Evolutionary conservation across 2,329 filamentous ascomycete species (phyloP), one percentile per base, ranked within the genome.

Genomic region (Colletotrichum eremochloae): DNA sequence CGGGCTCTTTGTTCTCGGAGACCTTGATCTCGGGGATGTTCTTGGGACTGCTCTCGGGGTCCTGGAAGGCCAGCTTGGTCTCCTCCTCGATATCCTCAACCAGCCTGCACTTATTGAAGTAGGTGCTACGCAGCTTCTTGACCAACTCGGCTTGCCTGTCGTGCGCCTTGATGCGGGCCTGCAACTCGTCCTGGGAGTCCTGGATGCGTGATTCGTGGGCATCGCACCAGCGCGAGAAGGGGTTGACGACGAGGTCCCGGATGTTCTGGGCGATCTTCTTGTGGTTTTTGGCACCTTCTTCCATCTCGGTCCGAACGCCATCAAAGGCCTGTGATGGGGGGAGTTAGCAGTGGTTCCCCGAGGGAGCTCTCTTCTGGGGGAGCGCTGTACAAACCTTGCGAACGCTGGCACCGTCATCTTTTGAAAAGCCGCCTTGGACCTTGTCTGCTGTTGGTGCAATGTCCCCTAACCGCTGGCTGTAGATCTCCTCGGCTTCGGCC

Each of bases 41-140:
- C 80, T 91, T 86, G 3, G 93, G 92, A 81, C 93, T 95, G 44
- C 82, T 86, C 77, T 92, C 89, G 2, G 95, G 94, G 75, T 95
- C 94, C 81, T 97, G 95, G 83, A 99, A 99, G 50, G 95, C 96
- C 67, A 99, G 89, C 84, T 99, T 98, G 82, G 98, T 97, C 86
- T 99, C 97, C 83, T 99, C 96, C 81, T 99, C 96, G 73, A 98
- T 85, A 80, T 99, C 96, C 81, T 99, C 97, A 8, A 98, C 93
- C 74, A 98, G 86, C 62, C 97, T 92, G 81, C 96, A 99, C 84
- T 98, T 99, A 87, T 98, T 99, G 88, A 98, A 98, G 84, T 99
- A 99, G 77, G 94, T 93, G 82, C 94, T 97, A 75, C 96, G 91
- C 77, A 98, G 89, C 84, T 98, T 98, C 87, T 95, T 94, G 74